Evolutionary conservation across 495 filamentous ascomycete genomes (phyloP), one percentile per base, ranked within the genome.

Genomic region (Xylaria longipes): DNA sequence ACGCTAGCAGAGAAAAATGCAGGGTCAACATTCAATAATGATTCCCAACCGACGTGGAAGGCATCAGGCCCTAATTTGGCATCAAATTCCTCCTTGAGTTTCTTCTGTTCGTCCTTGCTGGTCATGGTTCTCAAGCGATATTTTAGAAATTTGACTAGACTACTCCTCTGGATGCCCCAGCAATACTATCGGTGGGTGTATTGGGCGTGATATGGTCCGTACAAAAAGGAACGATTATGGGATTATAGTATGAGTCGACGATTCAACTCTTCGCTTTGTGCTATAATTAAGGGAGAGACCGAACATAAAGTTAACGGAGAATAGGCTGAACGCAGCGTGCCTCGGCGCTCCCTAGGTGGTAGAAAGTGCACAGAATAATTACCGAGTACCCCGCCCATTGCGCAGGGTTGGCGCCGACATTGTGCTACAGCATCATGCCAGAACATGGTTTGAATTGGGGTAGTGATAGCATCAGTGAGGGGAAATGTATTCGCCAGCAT

Each of bases 1-100:
- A 81, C 57, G 68, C 70, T 75, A 15, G 81, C 80, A 22, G 71
- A 60, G 74, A 84, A 81, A 70, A 82, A 80, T 20, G 62, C 67
- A 1, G 80, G 80, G 45, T 74, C 70, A 46, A 80, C 69, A 8
- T 60, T 39, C n/a, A 81, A 73, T 9, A 84, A 75, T 14, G 78
- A 79, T 43, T 70, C 57, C 74, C 77, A 80, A 27, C 77, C 78
- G 6, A 14, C 7, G 57, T 81, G 76, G 58, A 79, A 80, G 5
- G 73, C 57, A 9, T 45, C 35, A 15, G 65, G 33, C 4, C 73
- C 77, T 6, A 79, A 39, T 22, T 71, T 67, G 64, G 69, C n/a
- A 35, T 35, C 64, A 60, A 79, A 79, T 14, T 63, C 43, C 11
- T 71, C 22, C n/a, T 65, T 65, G n/a, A 74, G 71, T 29, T 68